Conservation (phyloP, 306 rosid species). For the Hylodesmum podocarpum region DNA sequence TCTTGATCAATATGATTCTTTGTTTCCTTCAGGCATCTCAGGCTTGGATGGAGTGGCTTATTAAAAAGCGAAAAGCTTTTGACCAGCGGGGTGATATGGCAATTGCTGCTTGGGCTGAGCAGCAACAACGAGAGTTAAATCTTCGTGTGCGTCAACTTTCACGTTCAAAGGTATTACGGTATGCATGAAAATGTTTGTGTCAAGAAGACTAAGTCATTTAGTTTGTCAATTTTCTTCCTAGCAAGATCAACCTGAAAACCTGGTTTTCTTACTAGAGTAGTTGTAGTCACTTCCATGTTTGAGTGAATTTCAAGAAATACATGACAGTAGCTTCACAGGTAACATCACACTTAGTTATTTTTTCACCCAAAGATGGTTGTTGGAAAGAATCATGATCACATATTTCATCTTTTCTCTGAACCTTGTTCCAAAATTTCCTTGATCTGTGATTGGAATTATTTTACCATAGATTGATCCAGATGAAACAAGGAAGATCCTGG, state of each 20-base stretch:
- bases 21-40: conserved; percentile 76
- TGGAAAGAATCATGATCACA: neutral
- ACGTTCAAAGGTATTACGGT: conserved; percentile 73
- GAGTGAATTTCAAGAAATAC: neutral
- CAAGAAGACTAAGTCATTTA: neutral
- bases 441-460: conserved; percentile 36
- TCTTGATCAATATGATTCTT: conserved; percentile 19
- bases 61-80: conserved; percentile 89
- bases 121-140: conserved; percentile 84
- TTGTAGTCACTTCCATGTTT: neutral
- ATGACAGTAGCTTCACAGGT: neutral
- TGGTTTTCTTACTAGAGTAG: conserved; percentile 21
- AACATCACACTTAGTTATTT: conserved; percentile 7
- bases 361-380: conserved; percentile 11
- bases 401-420: neutral
- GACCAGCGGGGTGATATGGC: conserved; percentile 98
- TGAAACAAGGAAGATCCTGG: conserved; percentile 76
- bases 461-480: conserved; percentile 75
- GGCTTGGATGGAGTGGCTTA: conserved; percentile 99
- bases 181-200: conserved; percentile 20
- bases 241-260: conserved; percentile 11
- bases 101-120: conserved; percentile 97
- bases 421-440: neutral
- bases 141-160: conserved; percentile 87
- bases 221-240: conserved; percentile 19